Evolutionary conservation across 2,329 filamentous ascomycete species (phyloP).

Genomic region (Phialemonium atrogriseum): DNA sequence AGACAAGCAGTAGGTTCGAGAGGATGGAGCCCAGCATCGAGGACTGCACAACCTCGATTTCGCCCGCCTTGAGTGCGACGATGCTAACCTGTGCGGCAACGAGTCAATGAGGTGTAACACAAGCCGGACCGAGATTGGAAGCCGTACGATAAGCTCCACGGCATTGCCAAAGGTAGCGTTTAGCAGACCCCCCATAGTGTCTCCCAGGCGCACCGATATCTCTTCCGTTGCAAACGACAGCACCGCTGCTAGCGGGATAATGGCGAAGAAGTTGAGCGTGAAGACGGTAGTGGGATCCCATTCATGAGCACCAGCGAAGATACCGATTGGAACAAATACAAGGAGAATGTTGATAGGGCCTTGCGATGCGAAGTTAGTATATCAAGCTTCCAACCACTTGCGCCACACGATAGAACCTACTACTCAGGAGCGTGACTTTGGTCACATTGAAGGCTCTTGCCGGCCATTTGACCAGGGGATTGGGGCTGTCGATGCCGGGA

Average conservation of each 20-base stretch:
- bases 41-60: conserved; percentile 94
- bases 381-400: not conserved
- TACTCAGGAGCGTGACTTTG: conserved; percentile 51
- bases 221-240: conserved; percentile 74
- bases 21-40: conserved; percentile 96
- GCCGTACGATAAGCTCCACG: conserved; percentile 65
- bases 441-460: conserved; percentile 45
- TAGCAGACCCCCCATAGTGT: conserved; percentile 64
- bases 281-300: conserved; percentile 65
- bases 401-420: conserved; percentile 31
- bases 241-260: conserved; percentile 66
- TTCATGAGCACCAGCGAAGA: conserved; percentile 52
- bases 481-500: conserved; percentile 42
- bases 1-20: conserved; percentile 84
- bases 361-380: conserved; percentile 16
- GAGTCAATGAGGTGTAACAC: not conserved
- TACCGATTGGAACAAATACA: conserved; percentile 65
- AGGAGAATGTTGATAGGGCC: conserved; percentile 63
- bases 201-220: conserved; percentile 62
- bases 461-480: conserved; percentile 32
- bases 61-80: conserved; percentile 72
- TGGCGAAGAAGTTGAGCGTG: conserved; percentile 71
- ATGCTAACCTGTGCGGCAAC: conserved; percentile 64
- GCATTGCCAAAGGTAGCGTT: conserved; percentile 76
- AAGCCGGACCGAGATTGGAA: not conserved